Evolutionary conservation across 2,329 filamentous ascomycete species (phyloP), one percentile per base, ranked within the genome.

Genomic region (Arthrobotrys sphaeroides): DNA sequence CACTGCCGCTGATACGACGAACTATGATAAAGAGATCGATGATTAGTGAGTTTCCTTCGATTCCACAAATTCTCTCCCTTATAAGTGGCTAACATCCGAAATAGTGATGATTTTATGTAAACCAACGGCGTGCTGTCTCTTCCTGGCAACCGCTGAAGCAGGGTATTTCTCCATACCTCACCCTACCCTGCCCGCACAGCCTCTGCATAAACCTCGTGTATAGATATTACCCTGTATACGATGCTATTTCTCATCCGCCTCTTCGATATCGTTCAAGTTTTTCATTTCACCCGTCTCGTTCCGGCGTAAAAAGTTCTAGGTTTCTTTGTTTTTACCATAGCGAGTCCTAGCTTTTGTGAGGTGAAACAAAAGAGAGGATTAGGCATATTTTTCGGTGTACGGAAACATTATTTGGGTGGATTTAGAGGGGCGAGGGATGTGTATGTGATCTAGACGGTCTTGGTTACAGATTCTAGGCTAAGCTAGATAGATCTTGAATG

Each of bases 11-110:
- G 94, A 98, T 83, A 89, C 88, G n/a, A 88, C 87, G 68, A 85
- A 88, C 53, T 97, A 98, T 81, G 91, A 92, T 28, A 49, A 73
- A 1, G 91, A 93, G 65, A 91, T 92, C 75, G 92, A 92, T 81
- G 94, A 92, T 84, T 94, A 96, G 88, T 92, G 86, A 86, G 93
- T 90, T 57, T n/a, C 26, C 43, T 33, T 31, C 12, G 28, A 16
- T 9, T 28, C 22, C 43, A 33, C 5, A 12, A 24, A 20, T 18
- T 5, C 13, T 0, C 47, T 38, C 22, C n/a, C 20, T 22, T 3
- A 13, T 43, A 28, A 6, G 18, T 36, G 12, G 7, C 33, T 40
- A 43, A 51, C 22, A 12, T 13, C 28, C 31, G 55, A 5, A 22
- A 28, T 24, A 73, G 69, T 36, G 69, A 73, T 31, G 69, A 73